Percentiles rank a stretch among this genome's conserved stretches.
These are phyloP conservation scores for Trichoderma arundinaceum DNA, from an alignment of 2,329 filamentous ascomycete species.

Conservation along the genomic window DNA sequence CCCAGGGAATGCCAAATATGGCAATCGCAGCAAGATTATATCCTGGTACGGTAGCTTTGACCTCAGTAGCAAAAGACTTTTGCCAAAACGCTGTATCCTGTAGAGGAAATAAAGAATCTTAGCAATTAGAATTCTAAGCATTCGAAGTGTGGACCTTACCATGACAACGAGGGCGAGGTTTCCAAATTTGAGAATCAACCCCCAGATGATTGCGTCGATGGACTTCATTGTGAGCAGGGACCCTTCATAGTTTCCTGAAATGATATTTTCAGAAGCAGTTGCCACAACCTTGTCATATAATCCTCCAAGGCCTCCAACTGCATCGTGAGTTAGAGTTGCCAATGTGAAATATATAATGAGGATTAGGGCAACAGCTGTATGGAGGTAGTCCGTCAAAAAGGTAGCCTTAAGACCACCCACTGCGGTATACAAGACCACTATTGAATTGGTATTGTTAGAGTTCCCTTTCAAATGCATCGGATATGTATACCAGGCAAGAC, in stretches of 20 bases:
- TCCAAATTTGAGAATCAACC: conserved; percentile 26
- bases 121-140: background rate
- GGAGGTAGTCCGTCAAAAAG: conserved; percentile 28
- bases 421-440: conserved; percentile 27
- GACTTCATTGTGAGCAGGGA: conserved; percentile 30
- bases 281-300: conserved; percentile 27
- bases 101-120: background rate
- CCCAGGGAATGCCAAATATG: conserved; percentile 30
- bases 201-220: conserved; percentile 18
- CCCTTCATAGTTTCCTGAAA: conserved; percentile 20
- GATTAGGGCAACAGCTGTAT: conserved; percentile 23
- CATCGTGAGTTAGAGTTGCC: conserved; percentile 17
- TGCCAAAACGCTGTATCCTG: conserved; percentile 30
- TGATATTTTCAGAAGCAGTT: conserved; percentile 23
- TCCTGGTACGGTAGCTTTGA: conserved; percentile 25
- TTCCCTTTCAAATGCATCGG: background rate
- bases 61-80: conserved; percentile 29
- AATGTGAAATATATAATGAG: conserved; percentile 28
- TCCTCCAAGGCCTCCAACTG: conserved; percentile 23
- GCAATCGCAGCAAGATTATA: conserved; percentile 25
- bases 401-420: conserved; percentile 28
- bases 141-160: background rate
- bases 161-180: conserved; percentile 28
- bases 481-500: background rate
- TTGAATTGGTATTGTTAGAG: background rate